phyloP scores from a whole-genome alignment of 371 early-diverging fungal species.

The Apophysomyces variabilis region DNA sequence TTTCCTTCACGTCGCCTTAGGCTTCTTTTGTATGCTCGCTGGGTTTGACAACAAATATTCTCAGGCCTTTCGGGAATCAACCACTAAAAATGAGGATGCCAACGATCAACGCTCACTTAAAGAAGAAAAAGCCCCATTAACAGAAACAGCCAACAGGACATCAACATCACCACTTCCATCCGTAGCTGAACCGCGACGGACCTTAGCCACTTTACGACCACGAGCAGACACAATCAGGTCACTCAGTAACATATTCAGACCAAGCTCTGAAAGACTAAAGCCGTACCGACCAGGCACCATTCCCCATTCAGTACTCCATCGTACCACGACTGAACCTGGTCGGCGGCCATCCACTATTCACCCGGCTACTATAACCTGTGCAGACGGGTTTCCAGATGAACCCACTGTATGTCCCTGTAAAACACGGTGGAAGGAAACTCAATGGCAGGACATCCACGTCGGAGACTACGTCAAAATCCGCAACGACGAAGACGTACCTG shows the following conservation, averaged over 20 bases:
- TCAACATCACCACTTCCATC: neutral
- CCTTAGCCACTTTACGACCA: conserved; percentile 18
- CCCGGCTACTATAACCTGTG: conserved; percentile 28
- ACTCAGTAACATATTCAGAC: conserved; percentile 31
- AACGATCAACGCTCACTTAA: conserved; percentile 14
- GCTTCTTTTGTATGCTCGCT: conserved; percentile 38
- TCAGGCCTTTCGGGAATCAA: conserved; percentile 19
- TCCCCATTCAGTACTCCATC: conserved; percentile 49
- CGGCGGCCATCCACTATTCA: conserved; percentile 34
- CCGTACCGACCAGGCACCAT: conserved; percentile 45
- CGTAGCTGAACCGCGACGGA: conserved; percentile 14
- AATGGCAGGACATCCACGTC: conserved; percentile 87
- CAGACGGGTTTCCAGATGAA: conserved; percentile 30
- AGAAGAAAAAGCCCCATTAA: conserved; percentile 24
- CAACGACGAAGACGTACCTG: conserved; percentile 92
- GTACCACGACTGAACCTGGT: conserved; percentile 26
- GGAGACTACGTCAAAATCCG: conserved; percentile 90
- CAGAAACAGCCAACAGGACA: conserved; percentile 11
- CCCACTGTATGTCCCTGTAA: conserved; percentile 32
- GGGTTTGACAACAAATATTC: conserved; percentile 27
- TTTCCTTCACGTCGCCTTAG: conserved; percentile 29
- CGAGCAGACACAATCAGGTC: conserved; percentile 42
- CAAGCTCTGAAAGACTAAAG: conserved; percentile 17
- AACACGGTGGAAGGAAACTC: conserved; percentile 47
- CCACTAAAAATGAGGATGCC: neutral